phyloP scores from a whole-genome alignment of 345 rosid genomes.

The Lenwebbia sp. region DNA sequence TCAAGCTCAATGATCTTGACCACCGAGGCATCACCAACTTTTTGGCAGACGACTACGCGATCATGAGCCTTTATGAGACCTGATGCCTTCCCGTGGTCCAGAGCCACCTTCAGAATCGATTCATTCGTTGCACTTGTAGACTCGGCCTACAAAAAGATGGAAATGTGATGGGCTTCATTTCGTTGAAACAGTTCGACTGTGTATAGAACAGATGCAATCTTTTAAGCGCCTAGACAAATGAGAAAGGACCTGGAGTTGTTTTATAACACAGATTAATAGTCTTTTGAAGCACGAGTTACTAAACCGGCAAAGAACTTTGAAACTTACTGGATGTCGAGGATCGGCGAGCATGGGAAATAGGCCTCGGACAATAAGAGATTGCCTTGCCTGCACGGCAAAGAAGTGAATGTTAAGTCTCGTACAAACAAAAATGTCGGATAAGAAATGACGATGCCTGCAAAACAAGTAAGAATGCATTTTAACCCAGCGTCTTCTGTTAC shows the following conservation, averaged over 20 bases:
- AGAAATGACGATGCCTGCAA: neutral
- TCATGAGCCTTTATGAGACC: conserved; percentile 52
- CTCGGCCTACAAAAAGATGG: conserved; percentile 30
- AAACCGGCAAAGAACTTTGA: neutral
- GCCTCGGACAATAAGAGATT: conserved; percentile 56
- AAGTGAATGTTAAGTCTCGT: neutral
- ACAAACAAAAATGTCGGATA: neutral
- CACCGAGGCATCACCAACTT: conserved; percentile 47
- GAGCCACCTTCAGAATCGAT: conserved; percentile 45
- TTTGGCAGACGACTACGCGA: conserved; percentile 54
- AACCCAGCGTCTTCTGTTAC: neutral
- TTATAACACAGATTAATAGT: neutral
- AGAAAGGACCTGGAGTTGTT: neutral
- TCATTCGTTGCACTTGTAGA: conserved; percentile 27
- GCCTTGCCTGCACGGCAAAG: conserved; percentile 39
- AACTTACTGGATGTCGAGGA: conserved; percentile 44
- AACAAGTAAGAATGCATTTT: neutral
- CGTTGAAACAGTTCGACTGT: neutral
- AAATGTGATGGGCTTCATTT: neutral
- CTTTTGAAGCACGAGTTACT: neutral
- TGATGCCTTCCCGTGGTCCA: conserved; percentile 46
- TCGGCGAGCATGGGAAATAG: conserved; percentile 62
- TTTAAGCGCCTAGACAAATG: neutral
- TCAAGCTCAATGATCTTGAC: conserved; percentile 62
- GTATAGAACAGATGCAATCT: neutral